Evolutionary conservation across 768 basidiomycete genomes (phyloP), one percentile per base, ranked within the genome.

Genomic region (Phaffia tasmanica): DNA sequence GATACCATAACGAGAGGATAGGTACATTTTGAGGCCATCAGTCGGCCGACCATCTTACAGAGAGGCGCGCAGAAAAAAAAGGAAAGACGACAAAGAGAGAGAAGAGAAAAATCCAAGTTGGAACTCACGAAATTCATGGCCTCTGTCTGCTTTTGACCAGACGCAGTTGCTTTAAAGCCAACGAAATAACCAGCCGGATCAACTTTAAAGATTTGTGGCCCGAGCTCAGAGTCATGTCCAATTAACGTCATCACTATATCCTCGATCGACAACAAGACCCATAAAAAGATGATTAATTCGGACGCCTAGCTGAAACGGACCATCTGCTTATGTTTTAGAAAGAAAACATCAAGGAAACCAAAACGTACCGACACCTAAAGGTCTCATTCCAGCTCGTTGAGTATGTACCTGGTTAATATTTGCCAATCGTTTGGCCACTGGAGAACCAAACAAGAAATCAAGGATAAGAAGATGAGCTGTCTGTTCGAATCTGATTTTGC

Each of bases 131-230:
- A 88, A 76, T 98, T 98, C 85, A 93, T 95, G 0, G 90, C 92
- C 75, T 99, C 95, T 74, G 95, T 94, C 73, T 98, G 95, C 73
- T 99, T 98, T 70, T 77, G 77, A 0, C 95, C 95, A 1, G 93
- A 87, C 0, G 94, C 85, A 1, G 94, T 94, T 11, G 95, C 95
- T 72, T 97, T 93, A 80, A 93, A 98, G 0, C 95, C 95, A 55
- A 95, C 89, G 75, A 93, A 99, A 79, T 95, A 98, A 5, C 95
- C 95, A 2, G 95, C 95, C 15, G 95, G 95, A 75, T 99, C 95
- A 62, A 98, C 85, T 78, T 95, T 97, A 82, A 97, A 98, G 73
- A 87, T 83, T 75, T 97, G 94, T n/a, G 95, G 94, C 5, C 94
- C 94, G 62, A 82, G 81, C 75, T 93, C 89, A 11, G 86, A 81